Evolutionary conservation across 257 asterid genomes (phyloP).

Genomic region (Euphrasia confusa): DNA sequence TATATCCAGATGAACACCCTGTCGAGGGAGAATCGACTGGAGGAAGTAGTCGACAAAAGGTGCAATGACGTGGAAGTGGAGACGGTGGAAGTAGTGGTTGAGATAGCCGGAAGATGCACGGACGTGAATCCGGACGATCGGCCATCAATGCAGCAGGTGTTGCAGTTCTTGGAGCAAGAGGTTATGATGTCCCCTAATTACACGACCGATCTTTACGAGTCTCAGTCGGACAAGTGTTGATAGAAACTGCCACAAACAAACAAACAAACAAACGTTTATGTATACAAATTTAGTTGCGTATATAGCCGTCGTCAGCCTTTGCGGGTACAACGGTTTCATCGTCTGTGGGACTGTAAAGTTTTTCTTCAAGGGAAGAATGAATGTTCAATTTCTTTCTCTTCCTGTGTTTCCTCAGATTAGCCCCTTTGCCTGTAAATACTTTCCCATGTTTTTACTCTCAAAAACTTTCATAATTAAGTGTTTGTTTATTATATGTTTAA

Average conservation of each 20-base stretch:
- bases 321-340: too few species aligned
- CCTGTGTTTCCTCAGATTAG: too few species aligned
- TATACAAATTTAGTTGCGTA: too few species aligned
- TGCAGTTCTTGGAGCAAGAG: constrained; percentile 90
- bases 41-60: constrained; percentile 62
- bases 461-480: too few species aligned
- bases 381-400: too few species aligned
- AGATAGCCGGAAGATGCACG: constrained; percentile 82
- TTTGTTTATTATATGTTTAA: too few species aligned
- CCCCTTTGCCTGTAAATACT: too few species aligned
- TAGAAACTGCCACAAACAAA: neutral
- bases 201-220: constrained; percentile 69
- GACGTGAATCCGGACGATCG: constrained; percentile 79
- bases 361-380: too few species aligned
- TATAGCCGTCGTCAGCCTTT: too few species aligned
- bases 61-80: constrained; percentile 71
- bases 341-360: too few species aligned
- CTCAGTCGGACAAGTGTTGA: constrained; percentile 74
- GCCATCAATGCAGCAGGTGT: constrained; percentile 83
- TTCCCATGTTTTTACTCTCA: too few species aligned
- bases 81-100: constrained; percentile 79
- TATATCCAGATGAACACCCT: constrained; percentile 62
- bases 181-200: constrained; percentile 71
- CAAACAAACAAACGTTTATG: neutral
- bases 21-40: constrained; percentile 56